Evolutionary conservation across 257 asterid species (phyloP).

Genomic region (Knoxia roxburghii): DNA sequence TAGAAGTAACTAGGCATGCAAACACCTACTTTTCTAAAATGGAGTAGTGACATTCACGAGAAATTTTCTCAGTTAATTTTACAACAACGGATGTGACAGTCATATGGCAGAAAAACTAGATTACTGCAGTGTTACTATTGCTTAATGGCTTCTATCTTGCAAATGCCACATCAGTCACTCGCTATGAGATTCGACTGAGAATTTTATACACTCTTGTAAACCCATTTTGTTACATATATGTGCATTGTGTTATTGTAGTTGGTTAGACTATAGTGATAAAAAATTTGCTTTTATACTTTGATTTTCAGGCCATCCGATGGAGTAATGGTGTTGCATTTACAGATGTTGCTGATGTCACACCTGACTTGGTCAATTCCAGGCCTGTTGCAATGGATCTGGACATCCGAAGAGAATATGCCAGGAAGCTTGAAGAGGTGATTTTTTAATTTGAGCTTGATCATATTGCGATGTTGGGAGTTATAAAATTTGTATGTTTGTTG

Average conservation of each 20-base stretch:
- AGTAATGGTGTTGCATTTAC: constrained; percentile 32
- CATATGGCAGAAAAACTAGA: too few species aligned
- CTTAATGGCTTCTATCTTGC: too few species aligned
- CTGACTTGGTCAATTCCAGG: constrained; percentile 40
- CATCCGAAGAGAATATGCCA: constrained; percentile 63
- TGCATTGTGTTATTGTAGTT: constrained; percentile 1
- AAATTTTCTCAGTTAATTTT: too few species aligned
- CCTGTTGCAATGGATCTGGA: constrained; percentile 48
- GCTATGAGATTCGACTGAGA: too few species aligned
- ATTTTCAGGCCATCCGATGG: constrained; percentile 60
- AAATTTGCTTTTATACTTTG: constrained; percentile 11
- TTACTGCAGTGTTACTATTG: too few species aligned
- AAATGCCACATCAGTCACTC: too few species aligned
- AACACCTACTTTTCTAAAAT: not conserved
- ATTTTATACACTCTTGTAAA: too few species aligned
- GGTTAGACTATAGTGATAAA: constrained; percentile 7
- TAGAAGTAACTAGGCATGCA: not conserved
- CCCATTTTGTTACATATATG: not conserved
- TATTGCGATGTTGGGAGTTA: too few species aligned
- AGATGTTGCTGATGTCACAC: constrained; percentile 40
- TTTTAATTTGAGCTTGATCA: not conserved
- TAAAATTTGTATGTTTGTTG: not conserved
- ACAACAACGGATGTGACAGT: too few species aligned
- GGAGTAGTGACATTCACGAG: too few species aligned
- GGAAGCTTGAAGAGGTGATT: constrained; percentile 63